A percentile compares a stretch with the other conserved stretches of the same genome.
These are phyloP conservation scores for Balansia obtecta DNA, from an alignment of 2,329 filamentous ascomycete species.

Conservation along the genomic window DNA sequence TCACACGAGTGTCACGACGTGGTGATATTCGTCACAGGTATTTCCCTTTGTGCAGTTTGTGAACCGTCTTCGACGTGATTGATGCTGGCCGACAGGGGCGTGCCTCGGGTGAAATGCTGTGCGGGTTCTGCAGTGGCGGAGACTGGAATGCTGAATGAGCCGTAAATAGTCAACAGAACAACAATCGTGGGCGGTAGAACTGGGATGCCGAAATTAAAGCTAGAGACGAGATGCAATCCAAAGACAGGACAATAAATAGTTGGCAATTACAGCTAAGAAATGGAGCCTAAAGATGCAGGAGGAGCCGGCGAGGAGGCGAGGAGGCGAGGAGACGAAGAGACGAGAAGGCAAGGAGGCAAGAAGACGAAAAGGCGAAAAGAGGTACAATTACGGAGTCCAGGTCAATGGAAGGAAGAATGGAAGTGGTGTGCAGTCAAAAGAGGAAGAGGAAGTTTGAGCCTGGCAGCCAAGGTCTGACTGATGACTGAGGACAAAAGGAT, in stretches of 20 bases:
- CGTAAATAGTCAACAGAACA: constrained; percentile 6
- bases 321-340: too few species aligned
- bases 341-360: constrained; percentile 17
- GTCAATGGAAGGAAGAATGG: neutral
- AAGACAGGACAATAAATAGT: neutral
- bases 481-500: too few species aligned
- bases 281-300: neutral
- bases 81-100: neutral
- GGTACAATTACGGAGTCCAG: neutral
- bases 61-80: neutral
- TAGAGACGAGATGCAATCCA: constrained; percentile 1
- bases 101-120: neutral
- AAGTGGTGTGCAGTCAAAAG: neutral
- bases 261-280: constrained; percentile 1
- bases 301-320: neutral
- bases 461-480: neutral
- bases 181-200: neutral
- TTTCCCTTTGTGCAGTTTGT: neutral
- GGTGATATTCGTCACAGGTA: neutral
- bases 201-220: constrained; percentile 1
- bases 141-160: constrained; percentile 10
- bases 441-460: neutral
- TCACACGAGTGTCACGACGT: neutral
- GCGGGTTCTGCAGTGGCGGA: constrained; percentile 2
- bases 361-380: neutral